Evolutionary conservation across 495 filamentous ascomycete genomes (phyloP), one percentile per base, ranked within the genome.

Genomic region (Pseudevernia furfuracea): DNA sequence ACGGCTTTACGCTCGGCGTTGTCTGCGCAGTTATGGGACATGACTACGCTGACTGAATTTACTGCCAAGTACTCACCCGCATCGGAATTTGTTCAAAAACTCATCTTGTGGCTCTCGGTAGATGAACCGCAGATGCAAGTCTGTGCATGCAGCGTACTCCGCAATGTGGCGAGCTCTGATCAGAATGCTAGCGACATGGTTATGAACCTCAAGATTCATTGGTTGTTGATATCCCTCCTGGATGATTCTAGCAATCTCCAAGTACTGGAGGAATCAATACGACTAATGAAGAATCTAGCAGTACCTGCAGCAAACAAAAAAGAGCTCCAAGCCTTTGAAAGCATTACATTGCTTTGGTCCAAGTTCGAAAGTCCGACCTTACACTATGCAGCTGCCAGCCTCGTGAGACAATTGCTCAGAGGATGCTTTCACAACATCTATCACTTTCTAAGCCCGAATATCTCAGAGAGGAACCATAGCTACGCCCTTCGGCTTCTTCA

Each of bases 241-340:
- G 11, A 74, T 72, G 6, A 72, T 76, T 25, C 68, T 76, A 14
- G 76, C 49, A 53, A 74, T 30, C 76, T 74, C 11, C 81, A 85
- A 34, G 79, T 89, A 1, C 75, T 88, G 4, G 88, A 91, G 71
- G 81, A 87, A 12, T 77, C 80, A 7, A 78, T 91, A 11, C 82
- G 87, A n/a, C 90, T 92, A 68, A 75, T 92, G 61, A 92, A 90
- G 70, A 93, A 94, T 68, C 78, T 93, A 4, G 86, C 88, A 41
- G 85, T 93, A 62, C 82, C 87, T 3, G 70, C 77, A 12, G 74
- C 76, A 8, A 91, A 92, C 68, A 89, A 87, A 62, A 60, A 74
- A 37, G 67, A 72, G 12, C 73, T 93, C 77, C 83, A 49, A 82
- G 85, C 32, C 79, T 80, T 28, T 85, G 86, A 21, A 85, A 90